Evolutionary conservation across 1,284 basidiomycete species (phyloP), one percentile per base, ranked within the genome.

Genomic region (Irpex sp.): DNA sequence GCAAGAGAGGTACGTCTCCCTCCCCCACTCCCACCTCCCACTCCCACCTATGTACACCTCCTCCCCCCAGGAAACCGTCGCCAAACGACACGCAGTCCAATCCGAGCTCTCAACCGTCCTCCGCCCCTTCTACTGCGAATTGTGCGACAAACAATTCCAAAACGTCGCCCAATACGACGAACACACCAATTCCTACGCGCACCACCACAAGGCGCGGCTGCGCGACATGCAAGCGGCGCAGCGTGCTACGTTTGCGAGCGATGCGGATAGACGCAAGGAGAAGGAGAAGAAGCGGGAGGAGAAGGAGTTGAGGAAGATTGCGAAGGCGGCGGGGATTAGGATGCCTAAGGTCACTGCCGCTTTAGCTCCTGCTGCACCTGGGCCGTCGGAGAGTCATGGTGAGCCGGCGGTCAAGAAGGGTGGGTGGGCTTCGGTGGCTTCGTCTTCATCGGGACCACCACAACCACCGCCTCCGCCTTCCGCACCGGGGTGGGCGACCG

Each of bases 71-170:
- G 86, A 87, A 64, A 66, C 72, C 1, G 89, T 86, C 1, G 88
- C 88, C 10, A 86, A 84, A 60, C 83, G 82, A 65, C 81, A 78
- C 12, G 87, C 86, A 5, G 75, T 91, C 33, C 80, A 85, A 65
- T 79, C 77, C 37, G 87, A 92, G 70, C 83, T 93, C 47, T 82
- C 81, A 2, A 79, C 78, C 57, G 85, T 85, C 3, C 79, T 93
- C 56, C 80, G 80, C 37, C 79, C 89, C 6, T 93, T 93, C 74
- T 91, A 91, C 70, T 93, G 91, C 70, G 75, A 79, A 33, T 79
- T 91, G 18, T 93, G 91, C 75, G 90, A 91, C 65, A 92, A 92
- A 70, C 90, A 92, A 71, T 93, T 91, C 74, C 80, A 86, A 69
- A 92, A 82, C 57, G 88, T 91, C 35, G 85, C 88, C 0, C 90